These are phyloP conservation scores for Yamadazyma scolyti DNA, from an alignment of 805 yeast genomes.

Conservation along the genomic window DNA sequence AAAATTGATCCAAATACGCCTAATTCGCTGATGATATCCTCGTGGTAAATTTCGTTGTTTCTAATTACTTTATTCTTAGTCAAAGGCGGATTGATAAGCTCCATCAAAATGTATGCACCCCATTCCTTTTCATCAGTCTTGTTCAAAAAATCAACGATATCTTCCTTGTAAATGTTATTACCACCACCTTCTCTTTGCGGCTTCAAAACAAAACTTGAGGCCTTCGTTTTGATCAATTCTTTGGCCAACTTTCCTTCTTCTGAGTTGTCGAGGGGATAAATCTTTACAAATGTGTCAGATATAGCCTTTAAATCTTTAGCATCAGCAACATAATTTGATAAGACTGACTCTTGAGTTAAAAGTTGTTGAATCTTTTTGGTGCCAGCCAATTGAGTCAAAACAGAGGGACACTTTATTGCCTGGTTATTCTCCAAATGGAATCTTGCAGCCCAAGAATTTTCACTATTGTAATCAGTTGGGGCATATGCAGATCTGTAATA, in stretches of 20 bases:
- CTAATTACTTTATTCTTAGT: constrained; percentile 68
- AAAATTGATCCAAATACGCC: constrained; percentile 86
- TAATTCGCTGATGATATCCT: constrained; percentile 81
- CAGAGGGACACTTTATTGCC: constrained; percentile 90
- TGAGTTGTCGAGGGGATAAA: constrained; percentile 80
- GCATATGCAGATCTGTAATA: constrained; percentile 89
- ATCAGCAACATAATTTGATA: constrained; percentile 46
- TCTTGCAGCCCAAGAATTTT: constrained; percentile 76
- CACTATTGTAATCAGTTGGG: constrained; percentile 70
- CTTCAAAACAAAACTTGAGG: constrained; percentile 77
- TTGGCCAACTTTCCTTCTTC: constrained; percentile 60
- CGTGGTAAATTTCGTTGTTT: constrained; percentile 57
- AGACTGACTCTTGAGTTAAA: constrained; percentile 52
- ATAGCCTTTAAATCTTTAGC: constrained; percentile 29
- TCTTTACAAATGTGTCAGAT: constrained; percentile 71
- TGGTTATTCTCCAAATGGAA: constrained; percentile 62
- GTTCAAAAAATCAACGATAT: constrained; percentile 72
- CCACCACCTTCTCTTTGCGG: constrained; percentile 99
- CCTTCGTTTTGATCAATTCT: constrained; percentile 49
- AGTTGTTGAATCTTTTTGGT: constrained; percentile 92
- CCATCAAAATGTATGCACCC: constrained; percentile 94
- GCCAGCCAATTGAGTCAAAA: constrained; percentile 87
- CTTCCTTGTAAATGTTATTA: constrained; percentile 82
- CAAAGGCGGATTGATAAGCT: constrained; percentile 76
- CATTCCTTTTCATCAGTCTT: constrained; percentile 64